Percentiles rank a stretch among this genome's conserved stretches.
phyloP scores from a whole-genome alignment of 2,329 filamentous ascomycete species.

The Beauveria asiatica region DNA sequence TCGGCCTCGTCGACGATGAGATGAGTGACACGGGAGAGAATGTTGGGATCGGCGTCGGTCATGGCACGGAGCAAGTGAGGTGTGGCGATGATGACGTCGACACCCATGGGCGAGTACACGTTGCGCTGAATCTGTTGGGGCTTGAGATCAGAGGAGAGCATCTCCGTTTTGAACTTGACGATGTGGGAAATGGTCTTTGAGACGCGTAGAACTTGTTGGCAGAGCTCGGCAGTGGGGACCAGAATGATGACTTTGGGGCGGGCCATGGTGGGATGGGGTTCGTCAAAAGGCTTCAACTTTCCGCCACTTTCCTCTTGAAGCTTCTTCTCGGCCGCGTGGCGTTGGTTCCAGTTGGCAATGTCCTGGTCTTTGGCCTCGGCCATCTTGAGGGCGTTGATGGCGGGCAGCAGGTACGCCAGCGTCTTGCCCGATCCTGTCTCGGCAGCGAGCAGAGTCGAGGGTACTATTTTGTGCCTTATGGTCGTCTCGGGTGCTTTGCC shows the following conservation, averaged over 20 bases:
- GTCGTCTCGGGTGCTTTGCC: conserved; percentile 30
- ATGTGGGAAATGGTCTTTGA: conserved; percentile 77
- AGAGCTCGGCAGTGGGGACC: conserved; percentile 86
- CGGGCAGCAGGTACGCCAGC: conserved; percentile 79
- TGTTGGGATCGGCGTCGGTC: conserved; percentile 79
- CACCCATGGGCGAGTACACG: conserved; percentile 69
- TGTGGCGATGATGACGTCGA: conserved; percentile 81
- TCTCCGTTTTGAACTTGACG: conserved; percentile 76
- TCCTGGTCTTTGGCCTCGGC: conserved; percentile 55
- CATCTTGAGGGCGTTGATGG: conserved; percentile 76
- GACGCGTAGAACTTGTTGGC: conserved; percentile 74
- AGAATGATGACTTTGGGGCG: conserved; percentile 78
- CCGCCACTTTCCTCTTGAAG: conserved; percentile 45
- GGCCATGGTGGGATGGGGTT: conserved; percentile 64
- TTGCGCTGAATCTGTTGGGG: conserved; percentile 74
- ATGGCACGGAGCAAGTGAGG: conserved; percentile 86
- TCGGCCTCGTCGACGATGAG: conserved; percentile 93
- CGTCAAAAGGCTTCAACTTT: conserved; percentile 57
- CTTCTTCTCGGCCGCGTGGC: conserved; percentile 45
- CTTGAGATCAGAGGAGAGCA: conserved; percentile 70
- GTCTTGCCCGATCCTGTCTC: conserved; percentile 98
- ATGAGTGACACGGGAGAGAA: conserved; percentile 84
- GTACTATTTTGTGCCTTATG: not conserved
- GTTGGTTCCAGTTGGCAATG: conserved; percentile 48
- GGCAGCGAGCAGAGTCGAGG: conserved; percentile 73